A percentile compares a stretch with the other conserved stretches of the same genome.
Evolutionary conservation across 2,329 filamentous ascomycete species (phyloP).

Genomic region (Alternaria hordeiaustralica): DNA sequence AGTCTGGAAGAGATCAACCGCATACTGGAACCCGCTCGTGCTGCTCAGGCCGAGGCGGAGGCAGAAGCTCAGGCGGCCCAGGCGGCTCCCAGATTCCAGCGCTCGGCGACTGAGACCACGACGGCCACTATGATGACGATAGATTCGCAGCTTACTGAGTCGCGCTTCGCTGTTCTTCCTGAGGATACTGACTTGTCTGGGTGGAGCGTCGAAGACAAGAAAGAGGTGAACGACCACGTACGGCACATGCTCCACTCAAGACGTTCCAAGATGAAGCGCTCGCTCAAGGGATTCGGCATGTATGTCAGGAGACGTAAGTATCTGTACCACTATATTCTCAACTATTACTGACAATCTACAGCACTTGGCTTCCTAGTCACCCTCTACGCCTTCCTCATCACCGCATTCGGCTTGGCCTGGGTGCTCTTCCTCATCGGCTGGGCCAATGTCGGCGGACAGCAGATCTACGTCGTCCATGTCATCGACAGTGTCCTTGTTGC

Average conservation of each 20-base stretch:
- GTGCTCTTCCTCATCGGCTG: slow-evolving; percentile 89
- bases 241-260: slow-evolving; percentile 86
- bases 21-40: slow-evolving; percentile 29
- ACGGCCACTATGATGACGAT: slow-evolving; percentile 62
- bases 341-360: slow-evolving; percentile 34
- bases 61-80: slow-evolving; percentile 6
- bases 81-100: slow-evolving; percentile 31
- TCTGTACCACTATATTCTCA: background rate
- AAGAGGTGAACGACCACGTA: slow-evolving; percentile 82
- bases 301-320: slow-evolving; percentile 73
- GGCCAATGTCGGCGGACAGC: slow-evolving; percentile 79
- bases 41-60: slow-evolving; percentile 24
- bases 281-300: slow-evolving; percentile 79
- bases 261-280: slow-evolving; percentile 78
- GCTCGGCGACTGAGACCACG: slow-evolving; percentile 34
- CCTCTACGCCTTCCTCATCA: slow-evolving; percentile 81
- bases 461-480: slow-evolving; percentile 65
- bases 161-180: slow-evolving; percentile 79
- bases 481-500: slow-evolving; percentile 67
- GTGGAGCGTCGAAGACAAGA: slow-evolving; percentile 77
- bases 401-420: slow-evolving; percentile 84
- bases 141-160: slow-evolving; percentile 70
- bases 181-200: slow-evolving; percentile 74
- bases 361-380: slow-evolving; percentile 84
- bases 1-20: slow-evolving; percentile 41